These are phyloP conservation scores for Plasmodium coatneyi DNA, from an alignment of 169 alveolate genomes.

Conservation along the genomic window DNA sequence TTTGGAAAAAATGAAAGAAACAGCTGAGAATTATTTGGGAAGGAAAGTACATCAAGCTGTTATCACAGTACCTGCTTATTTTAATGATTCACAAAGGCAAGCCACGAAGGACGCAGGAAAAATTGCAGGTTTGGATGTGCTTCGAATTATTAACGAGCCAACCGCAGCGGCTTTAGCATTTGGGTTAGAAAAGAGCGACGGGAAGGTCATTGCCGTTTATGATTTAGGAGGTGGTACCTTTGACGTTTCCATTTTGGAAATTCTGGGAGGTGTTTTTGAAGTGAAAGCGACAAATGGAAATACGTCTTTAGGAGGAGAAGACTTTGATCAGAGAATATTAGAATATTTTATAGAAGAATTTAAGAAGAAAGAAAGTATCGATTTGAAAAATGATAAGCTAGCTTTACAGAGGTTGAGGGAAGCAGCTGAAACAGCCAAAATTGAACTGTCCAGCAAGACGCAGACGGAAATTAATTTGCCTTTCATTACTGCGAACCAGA, in stretches of 20 bases:
- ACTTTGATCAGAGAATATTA: conserved; percentile 96
- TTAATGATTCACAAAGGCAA: conserved; percentile 97
- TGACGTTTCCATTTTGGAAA: conserved; percentile 98
- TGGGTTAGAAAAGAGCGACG: conserved; percentile 97
- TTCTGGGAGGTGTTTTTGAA: conserved; percentile 98
- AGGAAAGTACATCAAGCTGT: conserved; percentile 95
- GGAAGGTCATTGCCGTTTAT: conserved; percentile 92
- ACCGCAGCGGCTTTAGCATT: conserved; percentile 99
- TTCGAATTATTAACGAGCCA: conserved; percentile 99
- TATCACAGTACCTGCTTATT: conserved; percentile 97
- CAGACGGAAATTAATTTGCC: conserved; percentile 97
- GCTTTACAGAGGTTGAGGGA: conserved; percentile 98
- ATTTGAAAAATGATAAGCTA: conserved; percentile 94
- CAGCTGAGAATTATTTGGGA: conserved; percentile 97
- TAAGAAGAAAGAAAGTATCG: conserved; percentile 96
- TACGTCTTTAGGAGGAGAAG: conserved; percentile 99
- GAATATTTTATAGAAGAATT: conserved; percentile 95
- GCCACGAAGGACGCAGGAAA: conserved; percentile 98
- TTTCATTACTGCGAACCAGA: conserved; percentile 98
- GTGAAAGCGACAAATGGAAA: conserved; percentile 99
- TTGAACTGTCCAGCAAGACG: conserved; percentile 94
- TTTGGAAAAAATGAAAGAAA: conserved; percentile 95
- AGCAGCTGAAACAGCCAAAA: conserved; percentile 99
- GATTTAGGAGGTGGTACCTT: conserved; percentile 98
- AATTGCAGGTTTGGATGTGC: conserved; percentile 95